phyloP scores from a whole-genome alignment of 495 filamentous ascomycete genomes.

The Penicillium soppii region DNA sequence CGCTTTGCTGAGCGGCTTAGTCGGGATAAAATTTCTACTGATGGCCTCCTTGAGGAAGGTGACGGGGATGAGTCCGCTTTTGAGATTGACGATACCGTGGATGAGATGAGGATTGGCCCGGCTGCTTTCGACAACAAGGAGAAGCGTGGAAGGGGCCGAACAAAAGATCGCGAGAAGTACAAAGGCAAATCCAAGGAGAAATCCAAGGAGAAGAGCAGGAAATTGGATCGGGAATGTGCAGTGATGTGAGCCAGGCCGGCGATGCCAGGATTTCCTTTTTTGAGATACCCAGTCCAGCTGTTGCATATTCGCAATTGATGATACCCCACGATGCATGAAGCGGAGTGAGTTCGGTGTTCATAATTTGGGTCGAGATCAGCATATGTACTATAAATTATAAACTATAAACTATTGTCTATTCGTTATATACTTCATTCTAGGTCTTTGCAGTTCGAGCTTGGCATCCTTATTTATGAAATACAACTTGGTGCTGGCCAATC shows the following conservation, averaged over 20 bases:
- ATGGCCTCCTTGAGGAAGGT: slow-evolving; percentile 27
- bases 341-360: background rate
- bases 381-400: too few species aligned
- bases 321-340: slow-evolving; percentile 25
- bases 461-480: too few species aligned
- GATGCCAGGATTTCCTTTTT: slow-evolving; percentile 3
- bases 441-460: too few species aligned
- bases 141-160: slow-evolving; percentile 29
- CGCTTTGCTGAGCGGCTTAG: slow-evolving; percentile 58
- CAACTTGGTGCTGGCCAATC: too few species aligned
- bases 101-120: slow-evolving; percentile 27
- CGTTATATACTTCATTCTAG: too few species aligned
- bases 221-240: slow-evolving; percentile 70
- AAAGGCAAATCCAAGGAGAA: slow-evolving; percentile 40
- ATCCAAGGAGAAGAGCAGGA: slow-evolving; percentile 45
- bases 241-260: slow-evolving; percentile 46
- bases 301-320: slow-evolving; percentile 20
- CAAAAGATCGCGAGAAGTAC: slow-evolving; percentile 20
- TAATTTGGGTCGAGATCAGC: too few species aligned
- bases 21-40: slow-evolving; percentile 38
- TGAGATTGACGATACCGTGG: slow-evolving; percentile 27
- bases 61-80: slow-evolving; percentile 26
- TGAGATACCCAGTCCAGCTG: slow-evolving; percentile 9
- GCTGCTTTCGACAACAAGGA: slow-evolving; percentile 28
- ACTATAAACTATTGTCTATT: too few species aligned